Conservation (phyloP, 768 basidiomycete species). For the Mrakia frigida region DNA sequence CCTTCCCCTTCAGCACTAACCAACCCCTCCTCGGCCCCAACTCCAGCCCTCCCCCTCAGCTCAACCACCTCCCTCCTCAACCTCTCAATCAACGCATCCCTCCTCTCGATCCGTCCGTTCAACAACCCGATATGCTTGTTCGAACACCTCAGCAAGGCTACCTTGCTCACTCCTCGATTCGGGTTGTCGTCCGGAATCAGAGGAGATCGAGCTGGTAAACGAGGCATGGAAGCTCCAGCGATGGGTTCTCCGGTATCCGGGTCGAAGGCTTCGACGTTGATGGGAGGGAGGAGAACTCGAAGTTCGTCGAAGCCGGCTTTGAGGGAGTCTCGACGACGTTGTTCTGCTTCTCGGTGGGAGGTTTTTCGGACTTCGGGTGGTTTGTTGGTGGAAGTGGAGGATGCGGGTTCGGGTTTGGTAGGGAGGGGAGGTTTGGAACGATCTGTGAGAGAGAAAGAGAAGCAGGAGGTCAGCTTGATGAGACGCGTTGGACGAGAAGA, state of each 20-base stretch:
- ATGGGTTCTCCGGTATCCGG: constrained; percentile 68
- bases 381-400: constrained; percentile 38
- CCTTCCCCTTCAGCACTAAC: constrained; percentile 43
- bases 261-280: constrained; percentile 63
- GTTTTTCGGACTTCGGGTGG: constrained; percentile 20
- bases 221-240: constrained; percentile 82
- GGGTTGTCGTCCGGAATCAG: constrained; percentile 73
- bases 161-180: constrained; percentile 88
- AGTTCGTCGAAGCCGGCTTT: constrained; percentile 71
- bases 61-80: constrained; percentile 59
- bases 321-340: constrained; percentile 91
- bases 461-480: constrained; percentile 53
- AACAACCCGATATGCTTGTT: constrained; percentile 80
- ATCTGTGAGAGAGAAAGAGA: background rate
- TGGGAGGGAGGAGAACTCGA: constrained; percentile 69
- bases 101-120: constrained; percentile 67
- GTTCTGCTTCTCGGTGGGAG: constrained; percentile 60
- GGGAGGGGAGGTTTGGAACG: constrained; percentile 11
- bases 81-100: constrained; percentile 66
- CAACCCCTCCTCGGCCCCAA: constrained; percentile 40
- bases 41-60: constrained; percentile 43
- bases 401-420: constrained; percentile 32
- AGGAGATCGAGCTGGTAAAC: constrained; percentile 68
- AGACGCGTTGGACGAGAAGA: background rate
- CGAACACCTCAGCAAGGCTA: constrained; percentile 82